Conservation (phyloP, 163 green algal species). For the Picocystis sp. region DNA sequence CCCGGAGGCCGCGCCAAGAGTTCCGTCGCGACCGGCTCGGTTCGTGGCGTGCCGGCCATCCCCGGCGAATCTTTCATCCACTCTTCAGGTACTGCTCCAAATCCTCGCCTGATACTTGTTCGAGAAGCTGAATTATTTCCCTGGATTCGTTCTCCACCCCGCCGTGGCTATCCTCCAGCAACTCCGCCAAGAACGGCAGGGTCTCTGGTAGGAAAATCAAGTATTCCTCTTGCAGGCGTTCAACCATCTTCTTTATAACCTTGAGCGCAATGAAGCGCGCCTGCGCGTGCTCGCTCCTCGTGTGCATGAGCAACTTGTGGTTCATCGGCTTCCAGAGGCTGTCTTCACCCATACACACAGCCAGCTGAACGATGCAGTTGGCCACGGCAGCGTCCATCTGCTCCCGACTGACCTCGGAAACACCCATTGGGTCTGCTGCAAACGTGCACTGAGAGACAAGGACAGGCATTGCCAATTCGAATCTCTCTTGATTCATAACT, state of each 20-base stretch:
- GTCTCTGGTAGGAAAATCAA: constrained; percentile 47
- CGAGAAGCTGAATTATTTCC: constrained; percentile 46
- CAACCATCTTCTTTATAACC: constrained; percentile 28
- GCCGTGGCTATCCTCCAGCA: constrained; percentile 66
- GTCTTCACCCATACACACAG: constrained; percentile 36
- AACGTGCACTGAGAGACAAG: no score
- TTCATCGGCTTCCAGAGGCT: constrained; percentile 56
- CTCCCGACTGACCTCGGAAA: not conserved
- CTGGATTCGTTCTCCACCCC: constrained; percentile 35
- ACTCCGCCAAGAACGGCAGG: constrained; percentile 53
- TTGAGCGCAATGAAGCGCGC: constrained; percentile 35
- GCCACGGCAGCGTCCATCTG: constrained; percentile 18
- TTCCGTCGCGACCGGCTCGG: no score
- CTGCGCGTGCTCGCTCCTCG: constrained; percentile 20
- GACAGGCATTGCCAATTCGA: no score
- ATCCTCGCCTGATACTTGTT: constrained; percentile 67
- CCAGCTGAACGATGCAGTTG: constrained; percentile 41
- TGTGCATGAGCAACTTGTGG: constrained; percentile 57
- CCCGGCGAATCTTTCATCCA: no score
- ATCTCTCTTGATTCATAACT: no score
- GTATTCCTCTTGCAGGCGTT: constrained; percentile 67
- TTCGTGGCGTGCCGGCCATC: no score
- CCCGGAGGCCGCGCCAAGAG: no score
- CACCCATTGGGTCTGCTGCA: no score
- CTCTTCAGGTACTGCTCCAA: constrained; percentile 11